phyloP scores from a whole-genome alignment of 495 filamentous ascomycete genomes.

The Pyrenula massariospora region DNA sequence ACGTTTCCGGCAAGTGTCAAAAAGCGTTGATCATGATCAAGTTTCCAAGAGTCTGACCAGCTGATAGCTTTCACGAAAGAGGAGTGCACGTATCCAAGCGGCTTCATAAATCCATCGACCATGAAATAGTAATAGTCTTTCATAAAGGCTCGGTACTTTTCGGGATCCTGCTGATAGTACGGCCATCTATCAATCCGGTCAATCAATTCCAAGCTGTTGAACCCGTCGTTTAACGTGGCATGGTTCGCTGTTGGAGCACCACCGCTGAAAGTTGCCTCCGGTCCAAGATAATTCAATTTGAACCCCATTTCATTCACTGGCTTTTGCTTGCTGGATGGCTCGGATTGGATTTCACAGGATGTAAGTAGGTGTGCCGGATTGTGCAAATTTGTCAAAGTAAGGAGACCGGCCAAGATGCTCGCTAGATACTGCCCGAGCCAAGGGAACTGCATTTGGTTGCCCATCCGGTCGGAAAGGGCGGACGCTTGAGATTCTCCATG shows the following conservation, averaged over 20 bases:
- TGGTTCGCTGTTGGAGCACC: neutral
- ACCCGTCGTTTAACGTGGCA: neutral
- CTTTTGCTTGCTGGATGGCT: neutral
- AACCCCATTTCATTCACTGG: conserved; percentile 2
- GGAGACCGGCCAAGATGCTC: neutral
- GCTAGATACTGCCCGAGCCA: neutral
- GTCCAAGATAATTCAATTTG: conserved; percentile 1
- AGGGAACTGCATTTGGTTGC: neutral
- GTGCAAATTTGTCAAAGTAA: neutral
- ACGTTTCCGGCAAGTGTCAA: neutral
- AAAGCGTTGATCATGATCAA: conserved; percentile 2
- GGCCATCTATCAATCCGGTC: conserved; percentile 8
- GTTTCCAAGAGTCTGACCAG: conserved; percentile 1
- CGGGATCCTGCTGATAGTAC: conserved; percentile 9
- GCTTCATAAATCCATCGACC: conserved; percentile 6
- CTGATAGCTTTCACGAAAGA: conserved; percentile 3
- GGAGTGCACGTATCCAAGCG: conserved; percentile 7
- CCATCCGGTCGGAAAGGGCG: no score
- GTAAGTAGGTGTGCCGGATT: neutral
- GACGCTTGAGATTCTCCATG: no score
- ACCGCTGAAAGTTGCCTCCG: neutral
- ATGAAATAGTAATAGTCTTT: conserved; percentile 11
- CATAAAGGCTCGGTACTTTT: conserved; percentile 1
- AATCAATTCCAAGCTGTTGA: conserved; percentile 3
- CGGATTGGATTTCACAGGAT: neutral